Evolutionary conservation across 2,329 filamentous ascomycete genomes (phyloP), one percentile per base, ranked within the genome.

Genomic region (Diaporthe vaccinii): DNA sequence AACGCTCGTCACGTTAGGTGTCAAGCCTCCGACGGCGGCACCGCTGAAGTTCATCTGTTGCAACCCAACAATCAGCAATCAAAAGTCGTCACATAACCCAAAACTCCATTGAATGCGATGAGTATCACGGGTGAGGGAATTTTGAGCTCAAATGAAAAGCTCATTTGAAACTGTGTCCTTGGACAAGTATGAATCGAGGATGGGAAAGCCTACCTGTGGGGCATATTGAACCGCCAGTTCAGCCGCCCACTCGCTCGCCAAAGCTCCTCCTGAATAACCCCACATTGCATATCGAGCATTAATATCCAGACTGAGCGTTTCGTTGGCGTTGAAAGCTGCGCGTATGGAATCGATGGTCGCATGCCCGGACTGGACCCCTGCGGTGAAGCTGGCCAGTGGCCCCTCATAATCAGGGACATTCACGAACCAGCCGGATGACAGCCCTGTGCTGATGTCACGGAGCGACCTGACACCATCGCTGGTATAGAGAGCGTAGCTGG

Each of bases 221-320:
- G 89, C 89, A 76, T 91, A 91, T 6, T 82, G 81, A 0, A 83
- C 82, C 58, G 89, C 87, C 31, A 91, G 79, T 68, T 91, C 88
- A 22, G 87, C 86, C 0, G 89, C 89, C 83, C 85, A 89, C 41
- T 87, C 87, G 3, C 83, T 86, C 0, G 89, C 88, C 25, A 91
- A 76, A 2, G 86, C 85, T 5, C 89, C 89, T 3, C 90, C 90
- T 0, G 87, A 89, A 78, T 91, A 91, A 0, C 90, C 90, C 88
- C 87, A 89, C 73, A 89, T 80, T 0, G 83, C 83, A 53, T 83
- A 79, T 2, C 78, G 80, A 1, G 84, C 81, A 36, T 83, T 78
- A 1, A 75, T n/a, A 3, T 78, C 76, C 51, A 81, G 75, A 0
- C 80, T 75, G 22, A 79, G 80, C 9, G 41, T 58, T 68, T 75